A percentile compares a stretch with the other conserved stretches of the same genome.
phyloP scores from a whole-genome alignment of 2,329 filamentous ascomycete genomes.

The Coniella vitis region DNA sequence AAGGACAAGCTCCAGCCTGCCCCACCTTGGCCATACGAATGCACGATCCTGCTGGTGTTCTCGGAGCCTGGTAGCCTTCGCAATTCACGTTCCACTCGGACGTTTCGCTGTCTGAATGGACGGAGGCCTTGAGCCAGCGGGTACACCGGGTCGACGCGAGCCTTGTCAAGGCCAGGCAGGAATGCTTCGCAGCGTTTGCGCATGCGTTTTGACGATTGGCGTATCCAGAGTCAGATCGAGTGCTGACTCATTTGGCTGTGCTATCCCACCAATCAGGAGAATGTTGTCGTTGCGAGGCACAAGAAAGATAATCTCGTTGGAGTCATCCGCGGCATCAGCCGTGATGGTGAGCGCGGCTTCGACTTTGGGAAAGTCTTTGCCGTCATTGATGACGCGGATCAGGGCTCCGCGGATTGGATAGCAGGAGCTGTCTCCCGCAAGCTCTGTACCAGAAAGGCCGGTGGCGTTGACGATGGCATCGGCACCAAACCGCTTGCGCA shows the following conservation, averaged over 20 bases:
- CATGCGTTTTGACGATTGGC: conserved; percentile 34
- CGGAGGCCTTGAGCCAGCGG: conserved; percentile 37
- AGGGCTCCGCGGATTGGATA: conserved; percentile 38
- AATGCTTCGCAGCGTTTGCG: conserved; percentile 35
- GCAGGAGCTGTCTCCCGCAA: conserved; percentile 31
- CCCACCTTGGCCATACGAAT: conserved; percentile 38
- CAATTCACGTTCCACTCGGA: conserved; percentile 36
- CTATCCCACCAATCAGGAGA: conserved; percentile 33
- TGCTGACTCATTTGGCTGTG: conserved; percentile 29
- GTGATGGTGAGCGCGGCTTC: conserved; percentile 33
- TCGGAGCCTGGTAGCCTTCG: conserved; percentile 18
- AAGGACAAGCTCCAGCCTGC: conserved; percentile 36
- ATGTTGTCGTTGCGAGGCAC: conserved; percentile 38
- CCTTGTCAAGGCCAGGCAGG: conserved; percentile 33
- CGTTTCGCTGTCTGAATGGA: conserved; percentile 32
- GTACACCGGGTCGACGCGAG: conserved; percentile 32
- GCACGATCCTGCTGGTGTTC: conserved; percentile 29
- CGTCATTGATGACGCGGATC: conserved; percentile 39
- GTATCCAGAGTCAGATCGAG: conserved; percentile 33
- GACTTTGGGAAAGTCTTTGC: conserved; percentile 33
- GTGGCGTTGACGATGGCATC: conserved; percentile 38
- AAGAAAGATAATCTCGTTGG: conserved; percentile 36
- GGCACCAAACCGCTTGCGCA: conserved; percentile 28
- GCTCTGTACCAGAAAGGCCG: conserved; percentile 29
- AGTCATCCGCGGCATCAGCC: conserved; percentile 28